Conservation (phyloP, 441 rosid genomes). For the Populus hybrid region DNA sequence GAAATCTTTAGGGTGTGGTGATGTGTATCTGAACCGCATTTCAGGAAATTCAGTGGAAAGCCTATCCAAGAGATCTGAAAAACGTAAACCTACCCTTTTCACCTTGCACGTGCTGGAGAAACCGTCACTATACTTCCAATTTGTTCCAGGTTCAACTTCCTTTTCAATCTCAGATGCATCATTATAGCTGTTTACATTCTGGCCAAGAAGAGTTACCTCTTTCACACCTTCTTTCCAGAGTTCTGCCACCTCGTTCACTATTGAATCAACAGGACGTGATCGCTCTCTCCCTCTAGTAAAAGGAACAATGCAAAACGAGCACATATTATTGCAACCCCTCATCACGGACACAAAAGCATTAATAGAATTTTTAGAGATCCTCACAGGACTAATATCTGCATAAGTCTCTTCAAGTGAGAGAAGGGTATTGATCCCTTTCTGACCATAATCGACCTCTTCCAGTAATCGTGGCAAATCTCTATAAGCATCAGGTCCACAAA, state of each 20-base stretch:
- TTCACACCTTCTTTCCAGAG: slow-evolving; percentile 81
- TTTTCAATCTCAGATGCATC: slow-evolving; percentile 55
- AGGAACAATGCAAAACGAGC: slow-evolving; percentile 94
- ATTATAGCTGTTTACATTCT: slow-evolving; percentile 93
- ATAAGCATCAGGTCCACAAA: slow-evolving; percentile 94
- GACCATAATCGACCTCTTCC: slow-evolving; percentile 88
- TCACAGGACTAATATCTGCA: slow-evolving; percentile 77
- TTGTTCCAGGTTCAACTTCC: slow-evolving; percentile 59
- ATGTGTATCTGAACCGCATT: slow-evolving; percentile 92
- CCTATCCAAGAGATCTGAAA: slow-evolving; percentile 81
- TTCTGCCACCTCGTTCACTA: slow-evolving; percentile 80
- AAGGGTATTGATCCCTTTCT: slow-evolving; percentile 89
- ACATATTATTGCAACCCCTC: slow-evolving; percentile 99
- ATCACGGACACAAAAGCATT: slow-evolving; percentile 88
- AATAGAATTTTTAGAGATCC: slow-evolving; percentile 61
- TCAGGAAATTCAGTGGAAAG: slow-evolving; percentile 84
- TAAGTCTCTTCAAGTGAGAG: slow-evolving; percentile 95
- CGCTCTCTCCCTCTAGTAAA: slow-evolving; percentile 94
- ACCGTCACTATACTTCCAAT: slow-evolving; percentile 81
- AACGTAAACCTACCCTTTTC: slow-evolving; percentile 70
- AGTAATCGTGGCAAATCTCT: slow-evolving; percentile 83
- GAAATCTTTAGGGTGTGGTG: slow-evolving; percentile 94
- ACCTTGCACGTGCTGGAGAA: slow-evolving; percentile 84
- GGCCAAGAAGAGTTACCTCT: slow-evolving; percentile 93
- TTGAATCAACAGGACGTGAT: slow-evolving; percentile 86